Evolutionary conservation across 495 filamentous ascomycete genomes (phyloP), one percentile per base, ranked within the genome.

Genomic region (Parathielavia hyrcaniae): DNA sequence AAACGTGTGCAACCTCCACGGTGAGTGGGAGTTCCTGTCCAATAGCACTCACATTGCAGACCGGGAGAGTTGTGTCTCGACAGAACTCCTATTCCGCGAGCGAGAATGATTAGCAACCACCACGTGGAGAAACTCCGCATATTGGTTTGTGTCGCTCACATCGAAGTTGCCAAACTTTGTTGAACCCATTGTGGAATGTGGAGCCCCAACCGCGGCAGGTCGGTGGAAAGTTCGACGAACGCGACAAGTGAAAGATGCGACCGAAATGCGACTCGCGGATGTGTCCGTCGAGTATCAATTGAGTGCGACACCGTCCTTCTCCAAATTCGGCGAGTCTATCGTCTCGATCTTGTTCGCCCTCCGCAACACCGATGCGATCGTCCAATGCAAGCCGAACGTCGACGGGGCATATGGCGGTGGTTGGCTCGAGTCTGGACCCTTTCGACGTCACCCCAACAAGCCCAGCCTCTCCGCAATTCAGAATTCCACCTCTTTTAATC

Each of bases 61-160:
- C 83, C 61, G 93, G 93, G 67, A 99, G 79, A 61, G 92, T 97
- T 61, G 91, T 91, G 77, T 96, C 90, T 66, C 88, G 87, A 84
- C 93, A 99, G 71, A 99, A 96, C 75, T 93, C 77, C 88, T 95
- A 66, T 60, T 32, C 50, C 9, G 60, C 53, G 5, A 49, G 10
- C 22, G 11, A 10, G 35, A 32, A 16, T 32, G 32, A 63, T 72
- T 58, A 71, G 69, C 52, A 32, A n/a, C 44, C 16, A 30, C 17
- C 40, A 5, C 40, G 16, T 23, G 13, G 51, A 20, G 45, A 34
- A 9, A n/a, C 23, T 46, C 10, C 36, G 30, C 43, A 16, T 20
- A 20, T 9, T 22, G 38, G 26, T 47, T 19, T 50, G 36, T 26
- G 60, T 30, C 41, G 81, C 88, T 78, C 78, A 95, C 90, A 71